Evolutionary conservation across 106 monocot species (phyloP).

Genomic region (Dendrobium huoshanense): DNA sequence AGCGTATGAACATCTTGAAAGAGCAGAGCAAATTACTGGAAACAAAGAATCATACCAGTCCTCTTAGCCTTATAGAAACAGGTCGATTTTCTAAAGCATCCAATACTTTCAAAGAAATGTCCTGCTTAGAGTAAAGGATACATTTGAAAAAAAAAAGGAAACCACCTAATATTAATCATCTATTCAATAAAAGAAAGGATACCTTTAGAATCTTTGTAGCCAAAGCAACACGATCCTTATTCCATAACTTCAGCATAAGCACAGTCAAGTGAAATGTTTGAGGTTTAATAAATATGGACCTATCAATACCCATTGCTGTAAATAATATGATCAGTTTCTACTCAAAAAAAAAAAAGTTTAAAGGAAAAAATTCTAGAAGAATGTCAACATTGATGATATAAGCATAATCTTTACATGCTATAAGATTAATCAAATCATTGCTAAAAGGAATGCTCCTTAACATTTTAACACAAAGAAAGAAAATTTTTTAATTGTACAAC

Average conservation of each 20-base stretch:
- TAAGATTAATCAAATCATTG: neutral
- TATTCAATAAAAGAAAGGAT: neutral
- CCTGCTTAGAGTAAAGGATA: slow-evolving; percentile 29
- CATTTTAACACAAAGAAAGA: neutral
- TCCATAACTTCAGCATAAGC: slow-evolving; percentile 93
- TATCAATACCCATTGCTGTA: slow-evolving; percentile 78
- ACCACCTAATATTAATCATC: slow-evolving; percentile 5
- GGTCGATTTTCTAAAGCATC: slow-evolving; percentile 77
- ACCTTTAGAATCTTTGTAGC: slow-evolving; percentile 89
- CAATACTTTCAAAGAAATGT: slow-evolving; percentile 60
- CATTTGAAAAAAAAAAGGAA: neutral
- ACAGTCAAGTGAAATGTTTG: slow-evolving; percentile 95
- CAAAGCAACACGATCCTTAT: slow-evolving; percentile 63
- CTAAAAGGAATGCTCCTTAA: neutral
- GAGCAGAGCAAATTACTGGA: neutral
- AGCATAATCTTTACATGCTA: neutral
- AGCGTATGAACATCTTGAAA: neutral
- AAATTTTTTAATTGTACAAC: neutral
- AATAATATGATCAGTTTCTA: neutral
- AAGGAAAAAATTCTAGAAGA: no score
- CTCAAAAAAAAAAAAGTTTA: no score
- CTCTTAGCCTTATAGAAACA: slow-evolving; percentile 63
- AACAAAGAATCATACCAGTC: slow-evolving; percentile 45
- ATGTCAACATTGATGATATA: no score
- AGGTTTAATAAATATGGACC: slow-evolving; percentile 92